phyloP scores from a whole-genome alignment of 768 basidiomycete genomes.

The Tricholoma flavovirens region DNA sequence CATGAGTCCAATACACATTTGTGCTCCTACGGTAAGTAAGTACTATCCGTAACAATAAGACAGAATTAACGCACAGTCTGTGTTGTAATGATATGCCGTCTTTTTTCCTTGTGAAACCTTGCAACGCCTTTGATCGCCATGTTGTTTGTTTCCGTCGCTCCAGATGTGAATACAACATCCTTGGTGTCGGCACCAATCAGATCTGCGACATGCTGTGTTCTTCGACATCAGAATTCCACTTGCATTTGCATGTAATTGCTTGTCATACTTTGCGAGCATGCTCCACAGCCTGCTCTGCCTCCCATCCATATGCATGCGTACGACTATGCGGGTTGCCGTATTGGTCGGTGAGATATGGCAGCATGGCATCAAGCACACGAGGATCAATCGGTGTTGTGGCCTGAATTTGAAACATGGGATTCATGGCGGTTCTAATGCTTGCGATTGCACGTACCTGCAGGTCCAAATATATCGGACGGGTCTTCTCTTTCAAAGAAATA shows the following conservation, averaged over 20 bases:
- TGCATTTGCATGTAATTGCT: neutral
- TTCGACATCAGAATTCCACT: neutral
- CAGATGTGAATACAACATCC: slow-evolving; percentile 96
- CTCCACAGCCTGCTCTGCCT: slow-evolving; percentile 93
- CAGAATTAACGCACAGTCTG: slow-evolving; percentile 60
- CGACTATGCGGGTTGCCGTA: slow-evolving; percentile 98
- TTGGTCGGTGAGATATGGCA: slow-evolving; percentile 91
- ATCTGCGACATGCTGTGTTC: slow-evolving; percentile 73
- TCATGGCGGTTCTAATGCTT: neutral
- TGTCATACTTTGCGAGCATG: slow-evolving; percentile 71
- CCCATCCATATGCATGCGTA: slow-evolving; percentile 99
- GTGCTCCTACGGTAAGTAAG: slow-evolving; percentile 67
- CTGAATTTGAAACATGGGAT: slow-evolving; percentile 32
- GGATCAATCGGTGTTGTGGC: slow-evolving; percentile 98
- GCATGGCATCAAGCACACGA: slow-evolving; percentile 93
- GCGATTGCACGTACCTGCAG: slow-evolving; percentile 65
- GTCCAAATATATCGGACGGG: slow-evolving; percentile 93
- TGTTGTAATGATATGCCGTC: slow-evolving; percentile 88
- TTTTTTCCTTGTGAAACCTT: slow-evolving; percentile 90
- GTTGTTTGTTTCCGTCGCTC: slow-evolving; percentile 97
- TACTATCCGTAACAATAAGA: neutral
- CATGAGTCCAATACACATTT: slow-evolving; percentile 99
- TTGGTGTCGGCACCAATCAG: slow-evolving; percentile 92
- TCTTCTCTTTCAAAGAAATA: slow-evolving; percentile 50
- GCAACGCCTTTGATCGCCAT: slow-evolving; percentile 97